Conservation (phyloP, 352 stramenopile species). For the Phytophthora boehmeriae region DNA sequence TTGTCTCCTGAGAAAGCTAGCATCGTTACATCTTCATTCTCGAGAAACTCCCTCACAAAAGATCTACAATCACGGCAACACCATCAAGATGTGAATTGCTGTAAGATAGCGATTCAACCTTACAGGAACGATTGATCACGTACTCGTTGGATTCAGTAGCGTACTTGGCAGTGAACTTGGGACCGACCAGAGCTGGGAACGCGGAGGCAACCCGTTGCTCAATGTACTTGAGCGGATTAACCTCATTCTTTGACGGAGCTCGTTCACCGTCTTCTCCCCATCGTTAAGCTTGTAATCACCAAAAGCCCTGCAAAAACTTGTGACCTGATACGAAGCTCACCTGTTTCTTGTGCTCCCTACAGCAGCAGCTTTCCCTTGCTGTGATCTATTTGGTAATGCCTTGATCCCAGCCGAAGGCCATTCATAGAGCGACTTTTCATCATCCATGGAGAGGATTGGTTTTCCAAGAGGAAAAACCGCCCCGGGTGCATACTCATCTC, state of each 20-base stretch:
- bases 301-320: too few species aligned
- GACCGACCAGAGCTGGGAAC: constrained; percentile 58
- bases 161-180: constrained; percentile 86
- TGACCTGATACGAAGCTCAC: not conserved
- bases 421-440: too few species aligned
- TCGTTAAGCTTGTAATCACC: too few species aligned
- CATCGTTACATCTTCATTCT: constrained; percentile 84
- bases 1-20: constrained; percentile 92
- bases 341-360: too few species aligned
- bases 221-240: constrained; percentile 82
- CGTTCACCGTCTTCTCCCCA: constrained; percentile 57
- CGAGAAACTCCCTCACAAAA: constrained; percentile 90
- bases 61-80: constrained; percentile 28
- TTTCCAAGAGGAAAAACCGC: too few species aligned
- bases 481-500: too few species aligned
- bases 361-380: too few species aligned
- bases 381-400: too few species aligned
- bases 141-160: constrained; percentile 84
- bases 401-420: too few species aligned
- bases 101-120: not conserved
- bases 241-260: constrained; percentile 60
- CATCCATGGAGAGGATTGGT: too few species aligned
- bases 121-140: constrained; percentile 8
- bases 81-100: not conserved
- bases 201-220: constrained; percentile 80